A percentile compares a stretch with the other conserved stretches of the same genome.
phyloP scores from a whole-genome alignment of 495 filamentous ascomycete species.

The Tricharina praecox region DNA sequence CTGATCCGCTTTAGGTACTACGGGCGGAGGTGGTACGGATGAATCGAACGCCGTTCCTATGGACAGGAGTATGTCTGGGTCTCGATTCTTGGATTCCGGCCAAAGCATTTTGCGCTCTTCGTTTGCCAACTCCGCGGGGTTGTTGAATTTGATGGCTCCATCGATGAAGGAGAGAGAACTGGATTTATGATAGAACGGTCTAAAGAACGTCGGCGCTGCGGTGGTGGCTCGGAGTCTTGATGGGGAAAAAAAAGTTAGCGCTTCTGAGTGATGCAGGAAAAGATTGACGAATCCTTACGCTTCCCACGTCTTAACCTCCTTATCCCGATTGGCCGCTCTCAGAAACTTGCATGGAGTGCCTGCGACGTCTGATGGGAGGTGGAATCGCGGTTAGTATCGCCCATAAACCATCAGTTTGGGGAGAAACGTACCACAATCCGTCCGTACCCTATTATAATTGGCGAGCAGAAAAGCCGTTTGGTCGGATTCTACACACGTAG shows the following conservation, averaged over 20 bases:
- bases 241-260: not conserved
- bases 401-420: not conserved
- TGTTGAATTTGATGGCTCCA: slow-evolving; percentile 26
- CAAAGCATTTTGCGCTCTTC: slow-evolving; percentile 29
- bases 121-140: slow-evolving; percentile 28
- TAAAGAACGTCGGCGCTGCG: slow-evolving; percentile 34
- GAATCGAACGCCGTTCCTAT: slow-evolving; percentile 26
- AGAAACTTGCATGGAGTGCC: slow-evolving; percentile 25
- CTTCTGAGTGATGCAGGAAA: not conserved
- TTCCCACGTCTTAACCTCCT: slow-evolving; percentile 35
- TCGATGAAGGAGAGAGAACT: slow-evolving; percentile 26
- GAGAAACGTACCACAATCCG: slow-evolving; percentile 13
- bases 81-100: slow-evolving; percentile 23
- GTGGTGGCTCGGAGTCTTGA: slow-evolving; percentile 34
- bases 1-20: not conserved
- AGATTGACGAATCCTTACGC: slow-evolving; percentile 28
- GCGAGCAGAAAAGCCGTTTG: slow-evolving; percentile 27
- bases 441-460: slow-evolving; percentile 30
- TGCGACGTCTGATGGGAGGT: no score
- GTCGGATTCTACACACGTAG: slow-evolving; percentile 25
- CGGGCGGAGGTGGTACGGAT: not conserved
- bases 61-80: slow-evolving; percentile 31
- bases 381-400: slow-evolving; percentile 4
- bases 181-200: slow-evolving; percentile 29
- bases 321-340: slow-evolving; percentile 28